Evolutionary conservation across 805 yeast species (phyloP), one percentile per base, ranked within the genome.

Genomic region (Lachancea quebecensis): DNA sequence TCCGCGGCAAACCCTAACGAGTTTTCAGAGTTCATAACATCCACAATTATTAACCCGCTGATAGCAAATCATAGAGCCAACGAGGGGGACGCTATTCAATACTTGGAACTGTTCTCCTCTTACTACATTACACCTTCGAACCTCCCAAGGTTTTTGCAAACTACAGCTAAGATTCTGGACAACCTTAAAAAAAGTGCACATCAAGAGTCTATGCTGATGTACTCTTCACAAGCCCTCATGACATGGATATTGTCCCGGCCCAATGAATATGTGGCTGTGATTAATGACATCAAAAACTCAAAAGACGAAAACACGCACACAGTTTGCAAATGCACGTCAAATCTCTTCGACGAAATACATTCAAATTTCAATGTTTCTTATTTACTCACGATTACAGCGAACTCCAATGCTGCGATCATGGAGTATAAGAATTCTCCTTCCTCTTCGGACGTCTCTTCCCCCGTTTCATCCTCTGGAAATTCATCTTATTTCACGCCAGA

Each of bases 171-270:
- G 11, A 47, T 74, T 12, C 49, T 72, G 1, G 60, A 62, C 11
- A 47, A 66, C 2, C 59, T 73, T 14, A 69, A 67, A 47, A 71
- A 71, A 50, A 67, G 72, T 3, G 61, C 75, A 1, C 78, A 75
- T 48, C 72, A 72, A 43, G 71, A 70, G 49, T 45, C 76, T 16
- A 49, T 77, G 8, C 61, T 76, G 37, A 62, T 68, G 35, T 77
- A 69, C 48, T 66, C 78, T 38, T 56, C 77, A n/a, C 70, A 71
- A 40, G 59, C 77, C 2, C 50, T 78, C 7, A 62, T 66, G 47
- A 60, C 66, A 35, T 80, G 85, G 84, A 65, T 75, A 2, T 55
- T 71, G 44, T 66, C 77, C 10, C 66, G 78, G 50, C 74, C 81
- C 0, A 44, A 52, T 4, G 79, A 78, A 41, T 77, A 66, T 47